These are phyloP conservation scores for Pseudozyma sp. DNA, from an alignment of 1,284 basidiomycete genomes.

Conservation along the genomic window DNA sequence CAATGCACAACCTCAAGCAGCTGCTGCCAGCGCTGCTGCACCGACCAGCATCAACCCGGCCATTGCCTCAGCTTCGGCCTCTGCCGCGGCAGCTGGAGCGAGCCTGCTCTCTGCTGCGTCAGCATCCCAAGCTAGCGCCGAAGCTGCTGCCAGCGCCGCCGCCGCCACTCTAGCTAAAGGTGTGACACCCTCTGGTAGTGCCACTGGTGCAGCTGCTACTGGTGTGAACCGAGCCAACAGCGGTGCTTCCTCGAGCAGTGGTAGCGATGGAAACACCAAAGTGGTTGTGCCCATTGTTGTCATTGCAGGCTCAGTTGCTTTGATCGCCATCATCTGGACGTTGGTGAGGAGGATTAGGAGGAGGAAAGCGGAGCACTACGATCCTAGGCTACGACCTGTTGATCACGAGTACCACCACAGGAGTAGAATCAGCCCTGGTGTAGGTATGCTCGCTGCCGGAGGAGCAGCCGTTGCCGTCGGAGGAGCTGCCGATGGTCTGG, in stretches of 20 bases:
- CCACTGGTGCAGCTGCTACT: slow-evolving; percentile 11
- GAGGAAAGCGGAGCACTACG: slow-evolving; percentile 18
- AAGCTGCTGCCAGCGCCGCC: slow-evolving; percentile 19
- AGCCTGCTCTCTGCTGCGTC: slow-evolving; percentile 28
- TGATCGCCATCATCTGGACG: slow-evolving; percentile 34
- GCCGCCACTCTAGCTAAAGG: slow-evolving; percentile 11
- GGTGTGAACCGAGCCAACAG: slow-evolving; percentile 33
- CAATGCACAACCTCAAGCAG: slow-evolving; percentile 18
- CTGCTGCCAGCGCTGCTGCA: slow-evolving; percentile 8
- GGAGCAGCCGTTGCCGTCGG: slow-evolving; percentile 44
- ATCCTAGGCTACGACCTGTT: slow-evolving; percentile 23
- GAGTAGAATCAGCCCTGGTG: slow-evolving; percentile 13
- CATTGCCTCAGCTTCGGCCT: slow-evolving; percentile 22
- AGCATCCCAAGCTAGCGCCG: slow-evolving; percentile 16
- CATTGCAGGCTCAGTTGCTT: slow-evolving; percentile 29
- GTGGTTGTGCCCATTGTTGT: slow-evolving; percentile 53
- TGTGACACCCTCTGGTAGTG: neutral
- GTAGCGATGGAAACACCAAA: slow-evolving; percentile 40
- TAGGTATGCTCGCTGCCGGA: slow-evolving; percentile 9
- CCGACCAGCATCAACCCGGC: slow-evolving; percentile 14
- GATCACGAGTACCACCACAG: slow-evolving; percentile 29
- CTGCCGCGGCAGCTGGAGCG: slow-evolving; percentile 27
- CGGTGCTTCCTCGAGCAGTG: slow-evolving; percentile 8
- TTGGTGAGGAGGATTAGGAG: slow-evolving; percentile 28
- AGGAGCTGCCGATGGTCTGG: slow-evolving; percentile 32